These are phyloP conservation scores for Bolboschoenoplectus hybrid DNA, from an alignment of 202 grass and related monocot genomes.

Conservation along the genomic window DNA sequence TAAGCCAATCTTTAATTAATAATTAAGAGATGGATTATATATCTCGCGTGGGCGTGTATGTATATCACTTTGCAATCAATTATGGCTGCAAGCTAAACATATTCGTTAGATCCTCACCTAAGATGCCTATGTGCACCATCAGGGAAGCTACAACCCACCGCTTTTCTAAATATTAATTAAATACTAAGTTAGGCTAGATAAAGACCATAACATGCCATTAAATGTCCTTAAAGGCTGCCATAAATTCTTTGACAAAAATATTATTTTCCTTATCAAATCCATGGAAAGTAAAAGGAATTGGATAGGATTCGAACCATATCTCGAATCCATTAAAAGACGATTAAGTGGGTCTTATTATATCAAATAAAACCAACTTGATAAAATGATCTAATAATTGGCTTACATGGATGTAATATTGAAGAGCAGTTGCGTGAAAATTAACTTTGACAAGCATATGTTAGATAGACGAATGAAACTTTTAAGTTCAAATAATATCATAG, in stretches of 20 bases:
- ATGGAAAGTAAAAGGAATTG: slow-evolving; percentile 1
- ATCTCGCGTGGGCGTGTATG: neutral
- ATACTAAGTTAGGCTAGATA: neutral
- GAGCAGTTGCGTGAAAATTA: neutral
- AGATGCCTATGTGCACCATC: slow-evolving; percentile 11
- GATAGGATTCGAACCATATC: slow-evolving; percentile 31
- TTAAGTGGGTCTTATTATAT: slow-evolving; percentile 34
- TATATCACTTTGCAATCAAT: slow-evolving; percentile 10
- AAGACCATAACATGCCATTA: slow-evolving; percentile 7
- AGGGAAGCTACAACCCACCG: slow-evolving; percentile 4
- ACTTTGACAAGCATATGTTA: neutral
- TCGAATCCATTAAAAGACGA: slow-evolving; percentile 14
- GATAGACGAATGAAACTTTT: neutral
- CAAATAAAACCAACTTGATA: slow-evolving; percentile 23
- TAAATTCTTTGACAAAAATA: slow-evolving; percentile 1
- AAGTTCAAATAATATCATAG: neutral
- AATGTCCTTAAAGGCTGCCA: neutral
- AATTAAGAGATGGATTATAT: neutral
- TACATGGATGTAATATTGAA: slow-evolving; percentile 28
- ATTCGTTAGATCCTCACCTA: slow-evolving; percentile 5
- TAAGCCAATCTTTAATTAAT: slow-evolving; percentile 13
- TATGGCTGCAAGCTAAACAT: slow-evolving; percentile 25
- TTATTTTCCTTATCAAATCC: slow-evolving; percentile 26
- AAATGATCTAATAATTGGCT: slow-evolving; percentile 22
- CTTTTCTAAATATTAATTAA: slow-evolving; percentile 6